A percentile compares a stretch with the other conserved stretches of the same genome.
phyloP scores from a whole-genome alignment of 371 early-diverging fungal species.

The Coemansia sp. region DNA sequence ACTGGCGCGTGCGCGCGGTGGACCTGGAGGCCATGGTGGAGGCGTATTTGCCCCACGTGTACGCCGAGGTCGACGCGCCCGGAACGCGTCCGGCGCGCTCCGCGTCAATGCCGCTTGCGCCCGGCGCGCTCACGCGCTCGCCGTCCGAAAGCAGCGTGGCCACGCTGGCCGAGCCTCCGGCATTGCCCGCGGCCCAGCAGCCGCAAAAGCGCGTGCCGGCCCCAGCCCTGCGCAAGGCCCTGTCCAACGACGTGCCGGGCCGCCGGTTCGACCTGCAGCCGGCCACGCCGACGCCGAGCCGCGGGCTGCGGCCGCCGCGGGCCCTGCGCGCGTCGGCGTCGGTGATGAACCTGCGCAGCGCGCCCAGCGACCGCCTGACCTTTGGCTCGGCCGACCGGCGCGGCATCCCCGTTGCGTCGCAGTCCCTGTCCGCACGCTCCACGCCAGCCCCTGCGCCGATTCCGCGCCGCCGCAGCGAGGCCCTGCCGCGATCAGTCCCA shows the following conservation, averaged over 20 bases:
- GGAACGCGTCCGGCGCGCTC: neutral
- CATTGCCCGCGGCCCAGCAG: neutral
- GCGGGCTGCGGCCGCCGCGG: constrained; percentile 5
- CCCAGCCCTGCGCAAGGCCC: constrained; percentile 2
- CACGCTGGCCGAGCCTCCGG: constrained; percentile 16
- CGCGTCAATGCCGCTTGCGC: neutral
- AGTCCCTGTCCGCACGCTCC: neutral
- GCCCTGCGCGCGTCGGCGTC: constrained; percentile 14
- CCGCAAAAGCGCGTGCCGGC: constrained; percentile 11
- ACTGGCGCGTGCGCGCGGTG: constrained; percentile 26
- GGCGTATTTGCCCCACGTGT: constrained; percentile 35
- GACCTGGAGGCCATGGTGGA: constrained; percentile 43
- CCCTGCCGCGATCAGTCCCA: neutral
- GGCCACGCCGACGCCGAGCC: constrained; percentile 2
- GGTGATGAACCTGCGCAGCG: constrained; percentile 13
- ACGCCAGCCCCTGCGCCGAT: neutral
- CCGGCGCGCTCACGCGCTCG: constrained; percentile 1
- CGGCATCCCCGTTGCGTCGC: neutral
- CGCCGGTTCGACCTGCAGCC: neutral
- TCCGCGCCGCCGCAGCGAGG: constrained; percentile 13
- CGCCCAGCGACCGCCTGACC: neutral
- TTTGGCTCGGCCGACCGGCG: neutral
- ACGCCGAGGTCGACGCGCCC: constrained; percentile 15
- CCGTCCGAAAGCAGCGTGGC: constrained; percentile 25
- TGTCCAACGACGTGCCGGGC: neutral